phyloP scores from a whole-genome alignment of 768 basidiomycete genomes.

The Mycena leptocephala region DNA sequence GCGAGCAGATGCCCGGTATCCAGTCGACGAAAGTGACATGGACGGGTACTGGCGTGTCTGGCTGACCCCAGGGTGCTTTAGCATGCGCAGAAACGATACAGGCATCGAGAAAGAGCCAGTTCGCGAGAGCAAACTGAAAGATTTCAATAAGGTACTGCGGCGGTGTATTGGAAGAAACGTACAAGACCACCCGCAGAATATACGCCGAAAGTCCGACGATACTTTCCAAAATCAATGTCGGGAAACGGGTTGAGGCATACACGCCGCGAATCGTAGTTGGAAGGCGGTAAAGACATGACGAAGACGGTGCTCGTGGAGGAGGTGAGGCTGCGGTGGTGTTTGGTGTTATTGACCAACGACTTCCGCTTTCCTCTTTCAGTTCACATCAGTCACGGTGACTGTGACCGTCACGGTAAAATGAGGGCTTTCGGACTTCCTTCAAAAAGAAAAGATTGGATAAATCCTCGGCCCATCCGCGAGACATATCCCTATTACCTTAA shows the following conservation, averaged over 20 bases:
- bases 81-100: slow-evolving; percentile 92
- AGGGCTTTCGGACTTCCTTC: too few species aligned
- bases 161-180: slow-evolving; percentile 49
- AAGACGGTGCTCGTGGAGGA: neutral
- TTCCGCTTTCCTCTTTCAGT: neutral
- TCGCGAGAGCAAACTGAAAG: slow-evolving; percentile 92
- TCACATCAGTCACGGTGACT: too few species aligned
- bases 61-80: slow-evolving; percentile 79
- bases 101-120: slow-evolving; percentile 97
- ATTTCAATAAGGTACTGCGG: neutral
- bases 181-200: slow-evolving; percentile 95
- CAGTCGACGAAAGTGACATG: slow-evolving; percentile 96
- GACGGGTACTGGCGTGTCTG: slow-evolving; percentile 72
- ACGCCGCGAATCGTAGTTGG: slow-evolving; percentile 27
- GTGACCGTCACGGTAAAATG: too few species aligned
- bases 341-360: neutral
- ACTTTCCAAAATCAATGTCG: slow-evolving; percentile 79
- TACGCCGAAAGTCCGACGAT: slow-evolving; percentile 88
- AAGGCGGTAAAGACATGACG: slow-evolving; percentile 18
- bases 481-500: too few species aligned
- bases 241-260: slow-evolving; percentile 83
- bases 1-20: slow-evolving; percentile 95
- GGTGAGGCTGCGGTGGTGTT: neutral
- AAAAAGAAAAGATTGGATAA: too few species aligned
- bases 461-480: too few species aligned